A percentile compares a stretch with the other conserved stretches of the same genome.
Conservation (phyloP, 2,329 filamentous ascomycete species). For the Aciculosporium take region DNA sequence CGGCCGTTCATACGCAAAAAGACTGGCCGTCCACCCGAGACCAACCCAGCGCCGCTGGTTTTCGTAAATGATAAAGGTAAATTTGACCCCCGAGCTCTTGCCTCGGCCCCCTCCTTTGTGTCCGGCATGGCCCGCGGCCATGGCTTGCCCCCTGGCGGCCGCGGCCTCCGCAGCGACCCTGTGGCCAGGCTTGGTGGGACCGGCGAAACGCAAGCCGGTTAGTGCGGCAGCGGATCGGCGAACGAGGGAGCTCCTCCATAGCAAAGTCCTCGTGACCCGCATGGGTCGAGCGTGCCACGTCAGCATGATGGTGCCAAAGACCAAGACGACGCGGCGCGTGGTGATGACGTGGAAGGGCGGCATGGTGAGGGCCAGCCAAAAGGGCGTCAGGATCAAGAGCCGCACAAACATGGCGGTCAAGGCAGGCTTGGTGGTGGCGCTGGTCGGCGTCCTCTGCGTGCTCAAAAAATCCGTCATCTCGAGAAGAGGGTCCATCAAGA, state of each 20-base stretch:
- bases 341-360: slow-evolving; percentile 78
- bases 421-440: slow-evolving; percentile 78
- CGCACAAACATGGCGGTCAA: slow-evolving; percentile 81
- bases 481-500: slow-evolving; percentile 76
- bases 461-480: slow-evolving; percentile 86
- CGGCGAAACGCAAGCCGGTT: slow-evolving; percentile 66
- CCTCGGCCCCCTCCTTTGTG: slow-evolving; percentile 19
- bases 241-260: slow-evolving; percentile 76
- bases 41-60: slow-evolving; percentile 94
- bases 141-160: slow-evolving; percentile 11
- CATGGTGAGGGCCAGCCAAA: slow-evolving; percentile 75
- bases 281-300: slow-evolving; percentile 88
- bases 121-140: slow-evolving; percentile 12
- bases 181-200: slow-evolving; percentile 23
- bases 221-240: slow-evolving; percentile 55
- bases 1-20: slow-evolving; percentile 80
- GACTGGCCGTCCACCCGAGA: slow-evolving; percentile 81
- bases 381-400: slow-evolving; percentile 71
- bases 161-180: slow-evolving; percentile 14
- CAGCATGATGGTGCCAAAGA: slow-evolving; percentile 70
- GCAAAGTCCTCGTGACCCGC: slow-evolving; percentile 67
- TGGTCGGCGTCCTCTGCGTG: slow-evolving; percentile 78
- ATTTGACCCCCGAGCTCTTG: slow-evolving; percentile 68
- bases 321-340: slow-evolving; percentile 68
- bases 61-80: slow-evolving; percentile 93